Evolutionary conservation across 257 asterid species (phyloP), one percentile per base, ranked within the genome.

Genomic region (Nicotiana tomentosiformis): DNA sequence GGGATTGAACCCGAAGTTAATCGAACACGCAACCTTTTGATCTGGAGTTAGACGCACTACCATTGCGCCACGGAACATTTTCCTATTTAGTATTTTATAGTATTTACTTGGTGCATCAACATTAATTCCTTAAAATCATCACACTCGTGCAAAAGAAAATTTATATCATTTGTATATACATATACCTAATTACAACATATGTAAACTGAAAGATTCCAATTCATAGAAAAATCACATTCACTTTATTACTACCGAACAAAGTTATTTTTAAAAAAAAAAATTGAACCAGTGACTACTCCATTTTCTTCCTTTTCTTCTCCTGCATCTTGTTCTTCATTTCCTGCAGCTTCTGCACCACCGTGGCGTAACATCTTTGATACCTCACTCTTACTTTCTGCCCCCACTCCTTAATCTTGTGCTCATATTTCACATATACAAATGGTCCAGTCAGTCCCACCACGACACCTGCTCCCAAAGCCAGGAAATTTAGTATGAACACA

Each of bases 1-100:
- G 81, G 86, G 10, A 4, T 84, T 93, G 98, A 96, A 92, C 98
- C 99, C 91, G 97, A 93, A 98, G 99, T 90, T 95, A 96, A 92
- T 93, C 98, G 98, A 96, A 94, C 97, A 93, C 95, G 97, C 98
- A 94, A 94, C 98, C 98, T 90, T 92, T 95, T 92, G 97, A 94
- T 92, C 97, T 94, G 97, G 98, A 93, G 98, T 94, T 97, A 94
- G 98, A 94, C 93, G 91, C 90, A 93, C 91, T 87, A 88, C 92
- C 93, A 88, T 91, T 91, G 90, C 90, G 92, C 95, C 93, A 89
- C 88, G 89, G 90, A 87, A 2, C 46, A 1, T 39, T 7, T 39
- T 7, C 46, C 10, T 39, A 37, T 37, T 37, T 1, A 1, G 9
- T 6, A 5, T 5, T 1, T 5, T 5, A 37, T 0, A 20, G 23